Evolutionary conservation across 2,329 filamentous ascomycete genomes (phyloP).

Genomic region (Sporothrix globosa): DNA sequence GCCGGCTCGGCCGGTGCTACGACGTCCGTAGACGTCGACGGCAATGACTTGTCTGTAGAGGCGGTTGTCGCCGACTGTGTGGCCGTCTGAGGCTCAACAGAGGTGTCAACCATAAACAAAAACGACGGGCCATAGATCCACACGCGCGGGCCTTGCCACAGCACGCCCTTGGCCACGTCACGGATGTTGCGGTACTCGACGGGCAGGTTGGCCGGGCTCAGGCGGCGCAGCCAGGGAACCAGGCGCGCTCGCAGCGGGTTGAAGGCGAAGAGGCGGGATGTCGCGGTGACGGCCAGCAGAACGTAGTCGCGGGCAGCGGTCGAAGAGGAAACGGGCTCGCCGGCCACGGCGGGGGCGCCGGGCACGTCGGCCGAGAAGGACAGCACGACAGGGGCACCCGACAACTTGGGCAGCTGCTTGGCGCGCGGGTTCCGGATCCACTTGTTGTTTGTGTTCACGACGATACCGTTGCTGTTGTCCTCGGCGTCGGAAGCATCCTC

Average conservation of each 20-base stretch:
- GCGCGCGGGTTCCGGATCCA: conserved; percentile 78
- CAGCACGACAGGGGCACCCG: conserved; percentile 65
- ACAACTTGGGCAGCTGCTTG: conserved; percentile 69
- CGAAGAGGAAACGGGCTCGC: conserved; percentile 21
- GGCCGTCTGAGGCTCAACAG: conserved; percentile 55
- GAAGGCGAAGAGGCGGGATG: conserved; percentile 73
- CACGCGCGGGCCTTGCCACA: conserved; percentile 78
- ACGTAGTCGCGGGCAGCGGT: conserved; percentile 52
- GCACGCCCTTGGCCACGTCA: conserved; percentile 78
- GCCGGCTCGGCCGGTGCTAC: neutral
- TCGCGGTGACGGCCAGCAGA: conserved; percentile 58
- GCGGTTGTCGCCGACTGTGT: neutral
- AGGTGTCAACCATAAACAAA: conserved; percentile 89
- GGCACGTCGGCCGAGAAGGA: conserved; percentile 65
- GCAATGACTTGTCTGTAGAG: conserved; percentile 37
- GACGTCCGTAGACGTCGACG: neutral
- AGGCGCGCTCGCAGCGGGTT: conserved; percentile 75
- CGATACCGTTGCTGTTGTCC: neutral
- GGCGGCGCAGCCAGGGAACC: conserved; percentile 83
- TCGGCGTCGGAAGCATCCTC: conserved; percentile 49
- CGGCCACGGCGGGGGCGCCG: conserved; percentile 33
- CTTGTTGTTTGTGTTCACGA: conserved; percentile 37
- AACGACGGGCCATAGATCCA: conserved; percentile 89
- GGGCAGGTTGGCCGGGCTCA: conserved; percentile 75
- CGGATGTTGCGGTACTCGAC: conserved; percentile 71